A percentile compares a stretch with the other conserved stretches of the same genome.
Conservation (phyloP, 805 yeast species). For the Wickerhamiella slavikovae region DNA sequence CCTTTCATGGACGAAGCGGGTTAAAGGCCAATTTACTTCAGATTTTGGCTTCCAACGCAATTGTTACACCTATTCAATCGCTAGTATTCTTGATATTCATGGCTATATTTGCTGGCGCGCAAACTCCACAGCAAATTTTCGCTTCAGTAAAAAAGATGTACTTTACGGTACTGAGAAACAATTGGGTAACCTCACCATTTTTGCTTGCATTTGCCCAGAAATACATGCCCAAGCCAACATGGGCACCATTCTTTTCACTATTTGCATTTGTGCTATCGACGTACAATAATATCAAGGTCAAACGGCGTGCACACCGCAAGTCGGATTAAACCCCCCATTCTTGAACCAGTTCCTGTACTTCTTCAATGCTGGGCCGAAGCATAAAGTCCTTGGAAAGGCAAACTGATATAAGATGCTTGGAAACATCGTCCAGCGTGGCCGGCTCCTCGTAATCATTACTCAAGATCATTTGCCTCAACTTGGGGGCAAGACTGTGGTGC, state of each 20-base stretch:
- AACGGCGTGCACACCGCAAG: too few species aligned
- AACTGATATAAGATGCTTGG: slow-evolving; percentile 1
- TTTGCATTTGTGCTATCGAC: slow-evolving; percentile 20
- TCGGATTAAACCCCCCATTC: too few species aligned
- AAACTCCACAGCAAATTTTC: slow-evolving; percentile 12
- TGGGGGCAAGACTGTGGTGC: slow-evolving; percentile 64
- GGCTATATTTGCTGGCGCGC: slow-evolving; percentile 20
- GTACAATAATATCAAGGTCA: slow-evolving; percentile 20
- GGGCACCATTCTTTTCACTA: slow-evolving; percentile 22
- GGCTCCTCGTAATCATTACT: slow-evolving; percentile 2
- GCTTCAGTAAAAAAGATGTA: slow-evolving; percentile 15
- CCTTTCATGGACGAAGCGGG: slow-evolving; percentile 16
- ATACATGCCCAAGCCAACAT: slow-evolving; percentile 19
- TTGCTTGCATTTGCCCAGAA: slow-evolving; percentile 20
- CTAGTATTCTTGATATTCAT: slow-evolving; percentile 17
- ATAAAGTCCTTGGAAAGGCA: slow-evolving; percentile 2
- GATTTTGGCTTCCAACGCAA: slow-evolving; percentile 18
- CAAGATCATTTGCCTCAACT: slow-evolving; percentile 49
- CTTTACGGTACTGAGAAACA: slow-evolving; percentile 17
- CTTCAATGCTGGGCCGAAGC: slow-evolving; percentile 1
- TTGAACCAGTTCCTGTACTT: slow-evolving; percentile 1
- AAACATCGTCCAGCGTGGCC: background rate
- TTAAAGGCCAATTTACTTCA: slow-evolving; percentile 16
- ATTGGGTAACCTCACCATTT: slow-evolving; percentile 21
- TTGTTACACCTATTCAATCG: slow-evolving; percentile 17